Evolutionary conservation across 352 stramenopile species (phyloP).

Genomic region (Pilasporangium apinafurcum): DNA sequence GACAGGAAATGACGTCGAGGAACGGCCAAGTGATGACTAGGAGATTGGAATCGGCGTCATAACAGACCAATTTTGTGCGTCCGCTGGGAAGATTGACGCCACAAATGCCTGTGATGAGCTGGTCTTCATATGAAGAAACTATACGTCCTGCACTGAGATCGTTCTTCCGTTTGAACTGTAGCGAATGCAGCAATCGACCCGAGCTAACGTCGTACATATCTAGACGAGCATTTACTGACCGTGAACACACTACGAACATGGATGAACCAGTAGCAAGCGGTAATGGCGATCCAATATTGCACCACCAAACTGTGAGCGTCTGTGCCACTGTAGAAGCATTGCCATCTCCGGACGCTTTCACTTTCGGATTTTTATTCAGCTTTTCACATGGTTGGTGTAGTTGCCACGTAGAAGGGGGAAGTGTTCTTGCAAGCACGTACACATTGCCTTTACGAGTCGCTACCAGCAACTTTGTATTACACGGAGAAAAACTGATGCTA

Average conservation of each 20-base stretch:
- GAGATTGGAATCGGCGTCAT: conserved; percentile 34
- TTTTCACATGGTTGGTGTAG: conserved; percentile 12
- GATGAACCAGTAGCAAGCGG: too few species aligned
- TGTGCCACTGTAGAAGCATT: conserved; percentile 20
- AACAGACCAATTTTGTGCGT: conserved; percentile 19
- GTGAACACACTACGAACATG: conserved; percentile 40
- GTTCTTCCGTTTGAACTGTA: conserved; percentile 14
- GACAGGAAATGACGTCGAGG: too few species aligned
- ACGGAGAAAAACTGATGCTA: conserved; percentile 34
- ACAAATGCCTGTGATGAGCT: conserved; percentile 26
- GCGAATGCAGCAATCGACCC: conserved; percentile 29
- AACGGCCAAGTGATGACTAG: conserved; percentile 40
- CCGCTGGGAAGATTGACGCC: not conserved
- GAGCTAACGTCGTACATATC: conserved; percentile 45
- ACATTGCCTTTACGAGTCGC: conserved; percentile 63
- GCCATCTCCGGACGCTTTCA: conserved; percentile 1
- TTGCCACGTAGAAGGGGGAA: conserved; percentile 12
- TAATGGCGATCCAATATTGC: not conserved
- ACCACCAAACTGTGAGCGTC: conserved; percentile 53
- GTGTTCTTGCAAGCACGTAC: conserved; percentile 27
- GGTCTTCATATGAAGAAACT: not conserved
- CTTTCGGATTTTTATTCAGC: conserved; percentile 41
- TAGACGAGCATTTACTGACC: conserved; percentile 18
- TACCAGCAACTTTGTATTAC: conserved; percentile 18
- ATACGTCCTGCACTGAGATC: not conserved